A percentile compares a stretch with the other conserved stretches of the same genome.
Conservation (phyloP, 306 rosid species). For the Lathyrus sativus region DNA sequence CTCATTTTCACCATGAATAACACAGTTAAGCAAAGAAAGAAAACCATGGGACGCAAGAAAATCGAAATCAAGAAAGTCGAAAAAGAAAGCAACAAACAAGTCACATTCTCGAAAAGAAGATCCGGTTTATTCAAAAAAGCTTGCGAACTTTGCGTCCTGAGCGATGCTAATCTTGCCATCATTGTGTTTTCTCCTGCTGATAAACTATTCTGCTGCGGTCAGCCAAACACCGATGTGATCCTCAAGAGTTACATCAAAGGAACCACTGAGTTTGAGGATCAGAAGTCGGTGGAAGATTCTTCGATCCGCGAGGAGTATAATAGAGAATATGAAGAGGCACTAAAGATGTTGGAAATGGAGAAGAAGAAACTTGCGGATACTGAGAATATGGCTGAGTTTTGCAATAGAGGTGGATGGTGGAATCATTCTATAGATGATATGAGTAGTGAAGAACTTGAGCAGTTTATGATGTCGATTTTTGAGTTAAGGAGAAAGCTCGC, state of each 20-base stretch:
- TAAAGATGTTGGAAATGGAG: constrained; percentile 41
- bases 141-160: constrained; percentile 53
- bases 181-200: constrained; percentile 52
- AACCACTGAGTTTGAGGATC: neutral
- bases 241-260: constrained; percentile 38
- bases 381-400: constrained; percentile 4
- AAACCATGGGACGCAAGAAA: constrained; percentile 51
- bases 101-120: constrained; percentile 59
- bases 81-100: constrained; percentile 47
- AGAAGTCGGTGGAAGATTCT: neutral
- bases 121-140: constrained; percentile 60
- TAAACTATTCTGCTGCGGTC: constrained; percentile 49
- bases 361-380: constrained; percentile 33
- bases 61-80: constrained; percentile 57
- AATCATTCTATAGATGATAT: constrained; percentile 43
- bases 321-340: constrained; percentile 36
- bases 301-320: constrained; percentile 26
- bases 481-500: constrained; percentile 45
- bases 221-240: constrained; percentile 41
- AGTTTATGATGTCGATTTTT: constrained; percentile 32
- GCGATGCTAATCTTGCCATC: constrained; percentile 45
- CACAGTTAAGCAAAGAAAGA: constrained; percentile 14
- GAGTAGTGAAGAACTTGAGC: constrained; percentile 40
- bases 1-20: constrained; percentile 14
- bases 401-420: constrained; percentile 44